Evolutionary conservation across 495 filamentous ascomycete genomes (phyloP).

Genomic region (Penicillium argentinense): DNA sequence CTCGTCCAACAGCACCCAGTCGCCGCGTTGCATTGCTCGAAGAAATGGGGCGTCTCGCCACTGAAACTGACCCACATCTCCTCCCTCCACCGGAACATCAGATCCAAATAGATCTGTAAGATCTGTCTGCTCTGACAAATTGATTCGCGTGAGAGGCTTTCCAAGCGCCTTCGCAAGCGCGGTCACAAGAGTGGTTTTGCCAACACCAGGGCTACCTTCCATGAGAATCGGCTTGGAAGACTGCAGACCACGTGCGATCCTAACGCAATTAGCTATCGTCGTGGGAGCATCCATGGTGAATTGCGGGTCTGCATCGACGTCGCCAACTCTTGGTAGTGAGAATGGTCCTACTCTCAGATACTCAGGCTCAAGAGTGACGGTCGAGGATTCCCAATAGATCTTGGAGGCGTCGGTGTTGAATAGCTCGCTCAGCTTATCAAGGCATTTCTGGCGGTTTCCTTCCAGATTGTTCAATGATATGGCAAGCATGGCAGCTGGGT

Average conservation of each 20-base stretch:
- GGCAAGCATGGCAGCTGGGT: slow-evolving; percentile 80
- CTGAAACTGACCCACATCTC: slow-evolving; percentile 78
- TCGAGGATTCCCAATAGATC: slow-evolving; percentile 60
- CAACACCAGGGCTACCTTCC: slow-evolving; percentile 95
- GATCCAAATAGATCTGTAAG: slow-evolving; percentile 97
- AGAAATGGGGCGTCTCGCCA: slow-evolving; percentile 97
- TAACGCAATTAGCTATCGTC: slow-evolving; percentile 83
- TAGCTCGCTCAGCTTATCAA: slow-evolving; percentile 68
- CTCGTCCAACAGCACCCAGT: slow-evolving; percentile 96
- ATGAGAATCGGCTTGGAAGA: slow-evolving; percentile 86
- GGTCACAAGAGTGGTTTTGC: slow-evolving; percentile 90
- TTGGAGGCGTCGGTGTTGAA: slow-evolving; percentile 59
- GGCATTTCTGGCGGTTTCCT: slow-evolving; percentile 66
- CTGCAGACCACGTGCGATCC: slow-evolving; percentile 87
- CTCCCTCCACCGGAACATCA: slow-evolving; percentile 91
- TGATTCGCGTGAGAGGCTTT: slow-evolving; percentile 84
- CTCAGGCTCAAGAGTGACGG: slow-evolving; percentile 45
- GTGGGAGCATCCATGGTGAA: slow-evolving; percentile 88
- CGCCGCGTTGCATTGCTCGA: slow-evolving; percentile 90
- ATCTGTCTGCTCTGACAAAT: slow-evolving; percentile 96
- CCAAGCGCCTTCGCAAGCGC: slow-evolving; percentile 78
- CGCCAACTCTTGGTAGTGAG: slow-evolving; percentile 52
- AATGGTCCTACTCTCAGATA: slow-evolving; percentile 71
- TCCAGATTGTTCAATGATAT: slow-evolving; percentile 56
- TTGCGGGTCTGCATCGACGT: slow-evolving; percentile 51